Evolutionary conservation across 345 rosid species (phyloP).

Genomic region (Gossypioides kirkii): DNA sequence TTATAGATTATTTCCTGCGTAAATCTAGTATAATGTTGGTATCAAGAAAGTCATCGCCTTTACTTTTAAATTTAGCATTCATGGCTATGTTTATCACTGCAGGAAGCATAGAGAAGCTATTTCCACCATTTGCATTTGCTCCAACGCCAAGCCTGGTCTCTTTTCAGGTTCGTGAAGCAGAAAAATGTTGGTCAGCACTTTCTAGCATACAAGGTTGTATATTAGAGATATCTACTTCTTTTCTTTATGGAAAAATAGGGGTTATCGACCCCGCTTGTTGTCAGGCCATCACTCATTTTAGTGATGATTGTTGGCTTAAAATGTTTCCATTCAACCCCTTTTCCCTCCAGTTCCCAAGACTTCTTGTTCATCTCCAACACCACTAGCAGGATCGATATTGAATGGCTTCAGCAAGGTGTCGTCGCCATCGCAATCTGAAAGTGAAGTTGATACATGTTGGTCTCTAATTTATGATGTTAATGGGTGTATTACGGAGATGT

Average conservation of each 20-base stretch:
- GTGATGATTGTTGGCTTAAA: constrained; percentile 8
- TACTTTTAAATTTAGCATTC: background rate
- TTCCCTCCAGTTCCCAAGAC: background rate
- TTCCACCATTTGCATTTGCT: background rate
- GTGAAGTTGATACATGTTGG: background rate
- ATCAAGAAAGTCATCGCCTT: background rate
- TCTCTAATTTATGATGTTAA: background rate
- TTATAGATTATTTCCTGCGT: background rate
- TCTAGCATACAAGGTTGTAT: constrained; percentile 3
- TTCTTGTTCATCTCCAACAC: background rate
- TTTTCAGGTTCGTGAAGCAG: background rate
- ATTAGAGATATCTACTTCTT: background rate
- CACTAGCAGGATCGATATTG: background rate
- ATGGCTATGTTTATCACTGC: background rate
- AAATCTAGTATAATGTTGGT: background rate
- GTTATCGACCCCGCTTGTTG: constrained; percentile 11
- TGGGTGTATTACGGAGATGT: background rate
- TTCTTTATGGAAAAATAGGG: background rate
- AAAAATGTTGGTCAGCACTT: constrained; percentile 6
- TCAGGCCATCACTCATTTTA: background rate
- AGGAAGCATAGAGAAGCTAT: background rate
- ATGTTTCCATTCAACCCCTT: constrained; percentile 7
- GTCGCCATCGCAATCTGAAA: no score
- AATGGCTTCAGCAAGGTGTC: no score
- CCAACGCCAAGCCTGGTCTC: background rate